Evolutionary conservation across 768 basidiomycete genomes (phyloP), one percentile per base, ranked within the genome.

Genomic region (Mrakia blollopis): DNA sequence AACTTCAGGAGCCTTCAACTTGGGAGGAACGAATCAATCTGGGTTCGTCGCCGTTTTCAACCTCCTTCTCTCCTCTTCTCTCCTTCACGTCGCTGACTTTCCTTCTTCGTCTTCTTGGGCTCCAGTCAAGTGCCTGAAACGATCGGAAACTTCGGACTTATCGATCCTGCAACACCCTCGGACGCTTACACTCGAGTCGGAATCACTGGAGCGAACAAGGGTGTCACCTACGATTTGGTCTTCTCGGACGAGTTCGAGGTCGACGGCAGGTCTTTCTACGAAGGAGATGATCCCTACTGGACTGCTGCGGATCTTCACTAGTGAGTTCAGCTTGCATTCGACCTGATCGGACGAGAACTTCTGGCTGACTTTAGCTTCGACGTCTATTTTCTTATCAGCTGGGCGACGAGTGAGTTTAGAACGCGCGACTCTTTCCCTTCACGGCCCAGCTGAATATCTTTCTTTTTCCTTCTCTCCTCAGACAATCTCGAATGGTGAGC

Each of bases 191-290:
- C 62, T 28, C 50, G 47, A 21, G 32, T 60, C 4, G 71, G 71
- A 16, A 16, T 57, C 11, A 37, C 71, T 37, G 50, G 32, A 25
- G 30, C 68, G 25, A 57, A 97, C 76, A 83, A 81, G 81, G 95
- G 94, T 1, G 85, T 90, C 73, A 83, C 86, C 10, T 96, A 93
- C 81, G 85, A 90, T 73, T 88, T 99, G 39, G 91, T 92, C 1
- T 98, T 94, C 85, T 93, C 91, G 75, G 92, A 92, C 82, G 91
- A 92, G 83, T 96, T 90, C 87, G 90, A 89, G 85, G 88, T 79
- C 82, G 91, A 86, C 79, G 94, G 86, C 10, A 80, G 85, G 25
- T 61, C 54, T 5, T 78, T 78, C 79, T 84, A 78, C 61, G 82
- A 81, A 28, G 96, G 87, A 81, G 96, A 90, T 85, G 94, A 87